Evolutionary conservation across 805 yeast genomes (phyloP), one percentile per base, ranked within the genome.

Genomic region (Nakazawaea pomicola): DNA sequence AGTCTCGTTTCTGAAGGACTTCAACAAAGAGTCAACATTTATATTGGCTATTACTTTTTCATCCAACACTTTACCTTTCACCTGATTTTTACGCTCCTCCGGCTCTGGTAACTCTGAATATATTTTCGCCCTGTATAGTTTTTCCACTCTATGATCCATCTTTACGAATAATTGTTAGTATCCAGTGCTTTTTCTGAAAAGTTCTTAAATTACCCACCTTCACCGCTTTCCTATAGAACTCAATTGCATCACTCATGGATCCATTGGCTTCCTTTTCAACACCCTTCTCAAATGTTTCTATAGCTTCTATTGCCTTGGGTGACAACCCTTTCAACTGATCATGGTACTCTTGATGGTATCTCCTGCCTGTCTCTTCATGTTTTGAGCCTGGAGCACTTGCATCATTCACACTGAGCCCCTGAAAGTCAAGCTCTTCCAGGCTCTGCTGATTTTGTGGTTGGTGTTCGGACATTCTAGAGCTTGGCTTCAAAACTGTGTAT

Each of bases 231-330:
- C 95, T 66, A 59, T 89, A 89, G 48, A 63, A 72, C 36, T 67
- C 74, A 20, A 86, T 78, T 1, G 96, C 96, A 52, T 88, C 95
- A n/a, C 85, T 72, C 76, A 88, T 70, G 46, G 77, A 66, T 0
- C 96, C 96, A 37, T 68, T 73, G 25, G 72, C 64, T 59, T 89
- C 96, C 53, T 80, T 80, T 36, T 71, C 76, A 0, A 80, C 75
- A 3, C 88, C 96, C 38, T 68, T 58, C 50, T 83, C 88, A 64
- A 85, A 88, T 17, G 75, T 61, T 38, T 66, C 68, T 31, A 87
- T 61, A 2, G 95, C 95, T 35, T 64, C 61, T 35, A 43, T 46
- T 14, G 55, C 38, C 39, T 55, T 57, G 1, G 54, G 18, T 11
- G 41, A 21, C 6, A 42, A 28, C n/a, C 33, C 27, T 25, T 33